Base-by-base conservation (phyloP, 495 filamentous ascomycete species). In the Aspergillus funiculosus region DNA sequence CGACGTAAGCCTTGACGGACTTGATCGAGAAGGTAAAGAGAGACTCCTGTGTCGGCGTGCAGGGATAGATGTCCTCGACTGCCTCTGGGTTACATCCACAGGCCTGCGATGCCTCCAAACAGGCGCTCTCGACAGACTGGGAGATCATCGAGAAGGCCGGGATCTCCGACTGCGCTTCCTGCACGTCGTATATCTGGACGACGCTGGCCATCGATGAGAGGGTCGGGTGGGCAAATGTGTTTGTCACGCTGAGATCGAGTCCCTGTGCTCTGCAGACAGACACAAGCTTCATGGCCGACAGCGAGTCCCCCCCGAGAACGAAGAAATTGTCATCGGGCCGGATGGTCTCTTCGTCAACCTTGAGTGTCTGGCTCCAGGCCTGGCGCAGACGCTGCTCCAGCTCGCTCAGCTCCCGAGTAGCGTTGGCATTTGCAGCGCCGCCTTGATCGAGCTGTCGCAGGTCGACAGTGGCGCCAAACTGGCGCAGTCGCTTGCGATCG, bases 41-140 rank as follows among this genome's bases (percentile, higher is more conserved):
- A 0, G 76, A 80, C 52, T 82, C 81, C 52, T 86, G 82, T 0
- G 81, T 66, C 2, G 81, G 78, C 0, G 80, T 82, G 58, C 77
- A 82, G 1, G 79, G 79, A 48, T 82, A 83, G 20, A 80, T 69
- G 32, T 73, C 69, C 39, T 71, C 48, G 20, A 83, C 50, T 0
- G 58, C 50, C 3, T 39, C 50, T 17, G 53, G 46, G 19, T 59
- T 51, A 4, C 57, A 27, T 29, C 59, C 65, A 45, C 59, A 69
- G n/a, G 52, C 44, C 5, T 54, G 11, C 9, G 59, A 49, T 2
- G 61, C 63, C 30, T 69, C 66, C 0, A 45, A 6, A 15, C 54
- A 58, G 14, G 59, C 63, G 31, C 54, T 62, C 4, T 66, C 58
- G 6, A 39, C 36, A n/a, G 39, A 14, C 15, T 63, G 60, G 9